Percentiles rank a stretch among this genome's conserved stretches.
Conservation (phyloP, 495 filamentous ascomycete species). For the Elaphomyces granulatus region DNA sequence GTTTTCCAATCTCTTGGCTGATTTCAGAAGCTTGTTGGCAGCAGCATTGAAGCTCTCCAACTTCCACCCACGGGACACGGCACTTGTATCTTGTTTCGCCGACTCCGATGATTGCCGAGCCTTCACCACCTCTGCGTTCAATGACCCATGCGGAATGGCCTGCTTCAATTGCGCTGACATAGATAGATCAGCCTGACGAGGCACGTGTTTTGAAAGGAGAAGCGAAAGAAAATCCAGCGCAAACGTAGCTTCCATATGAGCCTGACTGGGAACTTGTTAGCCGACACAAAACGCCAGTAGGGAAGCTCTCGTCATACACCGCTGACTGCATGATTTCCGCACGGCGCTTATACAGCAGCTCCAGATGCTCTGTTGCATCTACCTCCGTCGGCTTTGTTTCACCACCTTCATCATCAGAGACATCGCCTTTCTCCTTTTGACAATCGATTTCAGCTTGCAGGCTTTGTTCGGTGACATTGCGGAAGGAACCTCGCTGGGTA, state of each 20-base stretch:
- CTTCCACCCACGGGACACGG: conserved; percentile 63
- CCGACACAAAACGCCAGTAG: conserved; percentile 1
- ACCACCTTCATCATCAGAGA: conserved; percentile 21
- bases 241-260: conserved; percentile 49
- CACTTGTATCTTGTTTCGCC: conserved; percentile 36
- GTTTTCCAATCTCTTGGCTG: conserved; percentile 54
- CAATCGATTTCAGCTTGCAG: conserved; percentile 45
- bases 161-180: conserved; percentile 56
- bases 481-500: conserved; percentile 57
- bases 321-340: conserved; percentile 33
- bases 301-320: conserved; percentile 14
- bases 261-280: conserved; percentile 32
- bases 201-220: conserved; percentile 60
- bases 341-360: conserved; percentile 31
- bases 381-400: conserved; percentile 17
- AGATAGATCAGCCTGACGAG: conserved; percentile 48
- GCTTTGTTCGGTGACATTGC: conserved; percentile 47
- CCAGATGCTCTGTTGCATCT: conserved; percentile 26
- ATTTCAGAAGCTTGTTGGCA: conserved; percentile 59
- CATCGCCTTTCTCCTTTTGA: conserved; percentile 22
- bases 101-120: conserved; percentile 38
- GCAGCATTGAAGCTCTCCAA: conserved; percentile 57
- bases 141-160: conserved; percentile 52
- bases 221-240: conserved; percentile 77
- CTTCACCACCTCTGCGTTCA: conserved; percentile 60